Evolutionary conservation across 768 basidiomycete species (phyloP).

Genomic region (Epithele typhae): DNA sequence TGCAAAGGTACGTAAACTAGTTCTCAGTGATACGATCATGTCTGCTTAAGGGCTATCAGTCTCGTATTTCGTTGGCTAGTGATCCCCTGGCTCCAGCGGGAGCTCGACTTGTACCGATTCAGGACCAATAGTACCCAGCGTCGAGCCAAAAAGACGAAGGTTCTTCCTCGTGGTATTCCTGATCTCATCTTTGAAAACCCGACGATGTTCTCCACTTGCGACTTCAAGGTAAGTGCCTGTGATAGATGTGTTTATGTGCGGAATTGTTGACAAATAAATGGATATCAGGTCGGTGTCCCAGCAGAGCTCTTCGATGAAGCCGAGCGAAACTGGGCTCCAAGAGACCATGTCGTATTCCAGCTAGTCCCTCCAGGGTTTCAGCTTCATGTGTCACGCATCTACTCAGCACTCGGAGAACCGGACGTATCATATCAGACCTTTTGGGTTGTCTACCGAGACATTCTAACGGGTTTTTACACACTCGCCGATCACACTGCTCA

Average conservation of each 20-base stretch:
- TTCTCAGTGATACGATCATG: neutral
- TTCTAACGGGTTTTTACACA: too few relatives aligned
- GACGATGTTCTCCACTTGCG: neutral
- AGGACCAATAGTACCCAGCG: neutral
- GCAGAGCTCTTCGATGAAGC: too few relatives aligned
- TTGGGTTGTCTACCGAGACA: too few relatives aligned
- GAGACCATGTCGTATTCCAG: too few relatives aligned
- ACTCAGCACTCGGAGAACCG: too few relatives aligned
- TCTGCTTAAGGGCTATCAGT: neutral
- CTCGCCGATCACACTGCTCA: too few relatives aligned
- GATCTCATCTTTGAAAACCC: neutral
- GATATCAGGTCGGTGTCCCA: too few relatives aligned
- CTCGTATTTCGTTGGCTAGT: slow-evolving; percentile 8
- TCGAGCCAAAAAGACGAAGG: neutral
- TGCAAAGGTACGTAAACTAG: slow-evolving; percentile 21
- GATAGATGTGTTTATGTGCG: neutral
- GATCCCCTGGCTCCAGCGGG: slow-evolving; percentile 15
- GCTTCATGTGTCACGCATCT: too few relatives aligned
- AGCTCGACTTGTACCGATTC: slow-evolving; percentile 4
- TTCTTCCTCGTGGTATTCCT: slow-evolving; percentile 1
- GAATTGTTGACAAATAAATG: neutral
- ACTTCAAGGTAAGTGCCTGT: neutral
- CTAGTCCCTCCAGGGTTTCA: too few relatives aligned
- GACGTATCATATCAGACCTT: too few relatives aligned
- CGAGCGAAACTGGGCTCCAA: too few relatives aligned